phyloP scores from a whole-genome alignment of 495 filamentous ascomycete genomes.

The Achaetomiella virescens region DNA sequence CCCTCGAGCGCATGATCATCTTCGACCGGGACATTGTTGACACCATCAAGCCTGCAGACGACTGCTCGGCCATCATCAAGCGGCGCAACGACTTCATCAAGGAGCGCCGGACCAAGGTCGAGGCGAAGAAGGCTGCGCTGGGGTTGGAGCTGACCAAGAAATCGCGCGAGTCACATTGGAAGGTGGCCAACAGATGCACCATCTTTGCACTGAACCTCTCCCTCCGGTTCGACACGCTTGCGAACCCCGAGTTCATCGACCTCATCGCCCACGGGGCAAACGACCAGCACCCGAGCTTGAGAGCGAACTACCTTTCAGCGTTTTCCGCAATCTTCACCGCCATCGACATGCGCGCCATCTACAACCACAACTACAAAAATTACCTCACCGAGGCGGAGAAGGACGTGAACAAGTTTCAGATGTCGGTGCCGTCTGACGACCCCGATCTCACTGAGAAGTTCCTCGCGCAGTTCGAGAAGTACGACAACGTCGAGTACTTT shows the following conservation, averaged over 20 bases:
- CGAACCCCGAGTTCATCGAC: slow-evolving; percentile 72
- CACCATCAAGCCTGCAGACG: slow-evolving; percentile 64
- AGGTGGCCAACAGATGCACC: slow-evolving; percentile 80
- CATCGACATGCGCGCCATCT: slow-evolving; percentile 80
- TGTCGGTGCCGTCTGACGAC: slow-evolving; percentile 65
- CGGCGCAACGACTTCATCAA: slow-evolving; percentile 64
- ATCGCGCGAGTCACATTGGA: slow-evolving; percentile 83
- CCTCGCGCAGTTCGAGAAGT: slow-evolving; percentile 68
- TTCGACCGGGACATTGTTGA: slow-evolving; percentile 67
- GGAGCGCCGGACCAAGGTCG: slow-evolving; percentile 65
- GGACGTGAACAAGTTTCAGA: slow-evolving; percentile 65
- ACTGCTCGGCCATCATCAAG: slow-evolving; percentile 56
- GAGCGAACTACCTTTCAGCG: slow-evolving; percentile 71
- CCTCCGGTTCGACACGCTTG: slow-evolving; percentile 81
- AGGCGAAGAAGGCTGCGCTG: slow-evolving; percentile 73
- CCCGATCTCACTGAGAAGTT: slow-evolving; percentile 72
- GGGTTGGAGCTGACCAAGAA: slow-evolving; percentile 74
- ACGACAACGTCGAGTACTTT: slow-evolving; percentile 72
- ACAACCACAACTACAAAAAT: slow-evolving; percentile 75
- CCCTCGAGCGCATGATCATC: slow-evolving; percentile 79
- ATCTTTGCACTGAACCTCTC: slow-evolving; percentile 85
- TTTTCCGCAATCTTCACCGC: slow-evolving; percentile 75
- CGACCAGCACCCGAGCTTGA: slow-evolving; percentile 81
- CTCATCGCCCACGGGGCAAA: slow-evolving; percentile 79
- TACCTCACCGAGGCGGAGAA: slow-evolving; percentile 72